A percentile compares a stretch with the other conserved stretches of the same genome.
phyloP scores from a whole-genome alignment of 2,329 filamentous ascomycete species.

The Chrysoporthe deuterocubensis region DNA sequence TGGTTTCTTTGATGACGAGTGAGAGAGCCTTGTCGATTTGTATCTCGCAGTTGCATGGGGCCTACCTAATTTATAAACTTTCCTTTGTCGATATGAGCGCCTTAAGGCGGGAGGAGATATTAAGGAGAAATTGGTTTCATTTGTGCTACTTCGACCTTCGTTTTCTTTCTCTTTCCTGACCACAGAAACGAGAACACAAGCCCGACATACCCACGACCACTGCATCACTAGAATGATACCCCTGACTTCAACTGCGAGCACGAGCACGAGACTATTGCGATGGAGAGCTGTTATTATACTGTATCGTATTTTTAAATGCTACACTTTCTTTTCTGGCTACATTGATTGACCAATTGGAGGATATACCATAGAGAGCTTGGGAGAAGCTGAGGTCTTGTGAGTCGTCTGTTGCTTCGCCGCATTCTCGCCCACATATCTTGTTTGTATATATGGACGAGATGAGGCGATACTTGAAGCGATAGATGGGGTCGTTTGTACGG shows the following conservation, averaged over 20 bases:
- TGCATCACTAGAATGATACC: constrained; percentile 35
- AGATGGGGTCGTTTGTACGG: no score
- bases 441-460: no score
- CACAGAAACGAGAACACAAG: constrained; percentile 10
- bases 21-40: not conserved
- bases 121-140: not conserved
- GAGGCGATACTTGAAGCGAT: no score
- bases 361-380: not conserved
- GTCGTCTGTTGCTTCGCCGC: not conserved
- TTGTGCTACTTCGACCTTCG: not conserved
- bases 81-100: constrained; percentile 22
- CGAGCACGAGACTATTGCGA: constrained; percentile 12
- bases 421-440: no score
- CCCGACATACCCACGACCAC: constrained; percentile 16
- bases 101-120: not conserved
- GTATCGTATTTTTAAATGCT: constrained; percentile 1
- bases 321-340: not conserved
- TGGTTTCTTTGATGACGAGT: constrained; percentile 48
- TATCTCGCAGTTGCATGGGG: not conserved
- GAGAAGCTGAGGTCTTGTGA: not conserved
- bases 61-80: not conserved
- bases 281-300: constrained; percentile 2
- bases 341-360: not conserved
- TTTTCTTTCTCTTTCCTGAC: constrained; percentile 11
- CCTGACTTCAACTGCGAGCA: constrained; percentile 18